Percentiles rank a stretch among this genome's conserved stretches.
Conservation (phyloP, 2,329 filamentous ascomycete species). For the Colletotrichum siamense region DNA sequence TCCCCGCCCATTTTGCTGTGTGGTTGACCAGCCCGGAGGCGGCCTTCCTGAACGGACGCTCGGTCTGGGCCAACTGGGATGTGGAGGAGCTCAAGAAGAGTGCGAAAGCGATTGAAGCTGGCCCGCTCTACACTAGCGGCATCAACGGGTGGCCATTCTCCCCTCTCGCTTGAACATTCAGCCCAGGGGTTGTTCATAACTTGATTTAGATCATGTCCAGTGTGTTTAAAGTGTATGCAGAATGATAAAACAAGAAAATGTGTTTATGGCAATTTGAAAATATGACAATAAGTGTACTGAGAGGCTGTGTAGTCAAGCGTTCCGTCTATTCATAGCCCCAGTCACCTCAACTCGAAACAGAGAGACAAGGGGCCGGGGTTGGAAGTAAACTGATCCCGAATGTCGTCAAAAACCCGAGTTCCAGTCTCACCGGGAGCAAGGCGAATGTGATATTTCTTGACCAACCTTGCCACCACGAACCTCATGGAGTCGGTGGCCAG, state of each 20-base stretch:
- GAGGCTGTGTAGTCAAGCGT: not conserved
- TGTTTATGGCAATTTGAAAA: not conserved
- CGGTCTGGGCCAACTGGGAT: slow-evolving; percentile 57
- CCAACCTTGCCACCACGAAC: slow-evolving; percentile 15
- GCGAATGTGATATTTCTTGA: slow-evolving; percentile 14
- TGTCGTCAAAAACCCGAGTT: slow-evolving; percentile 15
- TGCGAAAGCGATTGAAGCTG: not conserved
- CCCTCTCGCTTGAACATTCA: not conserved
- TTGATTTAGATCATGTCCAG: not conserved
- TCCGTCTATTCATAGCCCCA: not conserved
- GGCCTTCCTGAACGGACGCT: slow-evolving; percentile 48
- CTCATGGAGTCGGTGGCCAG: slow-evolving; percentile 17
- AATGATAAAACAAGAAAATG: not conserved
- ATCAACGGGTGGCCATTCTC: slow-evolving; percentile 13
- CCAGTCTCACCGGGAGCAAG: slow-evolving; percentile 16
- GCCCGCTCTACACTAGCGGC: slow-evolving; percentile 4
- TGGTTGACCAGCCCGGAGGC: slow-evolving; percentile 52
- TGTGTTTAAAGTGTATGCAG: not conserved
- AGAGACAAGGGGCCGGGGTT: slow-evolving; percentile 18
- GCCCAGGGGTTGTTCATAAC: not conserved
- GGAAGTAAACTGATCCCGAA: slow-evolving; percentile 17
- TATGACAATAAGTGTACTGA: not conserved
- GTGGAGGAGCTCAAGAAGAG: slow-evolving; percentile 49
- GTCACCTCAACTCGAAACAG: slow-evolving; percentile 17
- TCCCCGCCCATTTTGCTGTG: slow-evolving; percentile 46